phyloP scores from a whole-genome alignment of 1,139 yeast genomes.

The Blastobotrys persicus region DNA sequence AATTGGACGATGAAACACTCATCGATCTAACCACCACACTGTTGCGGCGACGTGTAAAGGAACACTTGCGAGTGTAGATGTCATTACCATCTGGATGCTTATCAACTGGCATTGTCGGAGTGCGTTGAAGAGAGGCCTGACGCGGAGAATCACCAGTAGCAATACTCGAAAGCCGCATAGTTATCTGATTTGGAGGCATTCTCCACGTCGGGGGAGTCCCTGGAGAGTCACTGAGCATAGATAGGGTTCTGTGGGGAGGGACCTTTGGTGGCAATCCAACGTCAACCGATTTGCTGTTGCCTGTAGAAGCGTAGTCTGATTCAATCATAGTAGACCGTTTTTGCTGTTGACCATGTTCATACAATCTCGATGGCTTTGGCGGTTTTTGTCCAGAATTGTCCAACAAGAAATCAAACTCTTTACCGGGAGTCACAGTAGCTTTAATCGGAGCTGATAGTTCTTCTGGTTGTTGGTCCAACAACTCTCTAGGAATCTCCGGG shows the following conservation, averaged over 20 bases:
- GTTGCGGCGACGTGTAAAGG: constrained; percentile 13
- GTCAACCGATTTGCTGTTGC: constrained; percentile 16
- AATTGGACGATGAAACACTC: constrained; percentile 1
- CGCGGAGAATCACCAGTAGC: constrained; percentile 1
- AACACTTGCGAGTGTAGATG: constrained; percentile 31
- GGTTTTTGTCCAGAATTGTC: constrained; percentile 12
- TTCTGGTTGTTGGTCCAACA: not conserved
- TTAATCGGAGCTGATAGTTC: not conserved
- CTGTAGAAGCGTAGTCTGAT: not conserved
- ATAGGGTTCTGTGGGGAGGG: constrained; percentile 27
- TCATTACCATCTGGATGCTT: constrained; percentile 12
- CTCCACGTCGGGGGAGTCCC: not conserved
- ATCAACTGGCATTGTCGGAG: constrained; percentile 4
- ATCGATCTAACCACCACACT: not conserved
- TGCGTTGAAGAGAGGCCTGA: constrained; percentile 4
- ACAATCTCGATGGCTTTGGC: constrained; percentile 17
- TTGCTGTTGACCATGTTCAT: constrained; percentile 7
- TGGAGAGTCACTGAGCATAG: constrained; percentile 11
- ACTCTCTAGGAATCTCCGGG: constrained; percentile 1
- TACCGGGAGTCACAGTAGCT: constrained; percentile 11
- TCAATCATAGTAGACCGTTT: constrained; percentile 11
- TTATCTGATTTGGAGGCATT: not conserved
- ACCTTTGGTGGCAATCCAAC: constrained; percentile 34
- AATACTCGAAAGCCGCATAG: constrained; percentile 3
- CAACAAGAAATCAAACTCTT: constrained; percentile 17